These are phyloP conservation scores for Taphrina populina DNA, from an alignment of 1,139 yeast genomes.

Conservation along the genomic window DNA sequence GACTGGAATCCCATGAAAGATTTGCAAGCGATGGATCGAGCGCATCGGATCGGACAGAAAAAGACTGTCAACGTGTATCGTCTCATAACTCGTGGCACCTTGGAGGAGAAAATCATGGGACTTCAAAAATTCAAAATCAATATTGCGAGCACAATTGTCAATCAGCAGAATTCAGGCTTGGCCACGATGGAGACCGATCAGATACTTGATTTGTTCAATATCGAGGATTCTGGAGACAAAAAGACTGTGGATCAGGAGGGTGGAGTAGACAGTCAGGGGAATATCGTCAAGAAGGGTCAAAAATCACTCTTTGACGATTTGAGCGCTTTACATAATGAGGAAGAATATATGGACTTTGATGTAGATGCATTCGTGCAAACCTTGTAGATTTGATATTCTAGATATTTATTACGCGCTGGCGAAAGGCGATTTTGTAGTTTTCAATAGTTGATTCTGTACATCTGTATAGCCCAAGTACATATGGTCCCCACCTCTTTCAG, in stretches of 20 bases:
- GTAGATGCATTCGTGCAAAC: slow-evolving; percentile 19
- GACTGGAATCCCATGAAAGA: slow-evolving; percentile 99
- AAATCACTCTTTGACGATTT: slow-evolving; percentile 46
- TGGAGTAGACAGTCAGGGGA: slow-evolving; percentile 43
- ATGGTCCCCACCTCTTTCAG: too few species aligned
- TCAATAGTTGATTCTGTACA: neutral
- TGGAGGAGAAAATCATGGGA: slow-evolving; percentile 98
- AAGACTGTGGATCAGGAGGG: slow-evolving; percentile 43
- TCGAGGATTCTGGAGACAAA: slow-evolving; percentile 48
- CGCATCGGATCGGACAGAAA: slow-evolving; percentile 96
- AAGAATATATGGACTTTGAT: slow-evolving; percentile 28
- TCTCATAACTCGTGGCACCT: slow-evolving; percentile 83
- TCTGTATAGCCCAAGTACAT: too few species aligned
- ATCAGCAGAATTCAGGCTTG: slow-evolving; percentile 93
- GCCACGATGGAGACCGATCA: slow-evolving; percentile 97
- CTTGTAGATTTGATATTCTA: neutral
- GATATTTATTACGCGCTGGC: neutral
- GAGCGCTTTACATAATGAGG: slow-evolving; percentile 11
- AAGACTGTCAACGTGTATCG: slow-evolving; percentile 95
- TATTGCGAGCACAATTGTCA: slow-evolving; percentile 92
- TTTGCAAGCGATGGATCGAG: slow-evolving; percentile 98
- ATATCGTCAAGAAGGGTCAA: slow-evolving; percentile 40
- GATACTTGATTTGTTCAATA: slow-evolving; percentile 79
- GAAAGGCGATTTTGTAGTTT: neutral
- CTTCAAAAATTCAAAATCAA: slow-evolving; percentile 95